phyloP scores from a whole-genome alignment of 2,329 filamentous ascomycete genomes.

The Clonostachys byssicola region DNA sequence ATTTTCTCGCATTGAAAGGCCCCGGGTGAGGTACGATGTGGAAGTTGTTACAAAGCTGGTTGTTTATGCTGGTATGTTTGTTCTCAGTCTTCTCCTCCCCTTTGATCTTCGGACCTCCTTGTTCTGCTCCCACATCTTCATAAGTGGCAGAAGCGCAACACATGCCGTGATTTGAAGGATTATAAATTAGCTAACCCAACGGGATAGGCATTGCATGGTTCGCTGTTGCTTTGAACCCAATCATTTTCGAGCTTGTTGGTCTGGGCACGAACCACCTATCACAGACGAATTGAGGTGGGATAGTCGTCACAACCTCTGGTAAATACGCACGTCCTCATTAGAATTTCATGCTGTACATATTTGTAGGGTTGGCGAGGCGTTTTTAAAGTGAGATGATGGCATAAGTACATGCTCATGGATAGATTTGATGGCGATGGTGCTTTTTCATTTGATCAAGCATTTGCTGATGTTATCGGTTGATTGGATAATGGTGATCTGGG shows the following conservation, averaged over 20 bases:
- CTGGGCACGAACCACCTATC: conserved; percentile 36
- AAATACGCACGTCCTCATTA: not conserved
- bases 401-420: too few relatives aligned
- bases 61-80: conserved; percentile 76
- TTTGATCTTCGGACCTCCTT: not conserved
- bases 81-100: conserved; percentile 1
- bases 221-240: conserved; percentile 69
- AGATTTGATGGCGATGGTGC: too few relatives aligned
- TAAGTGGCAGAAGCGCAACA: too few relatives aligned
- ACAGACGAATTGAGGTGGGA: conserved; percentile 7
- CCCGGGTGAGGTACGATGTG: conserved; percentile 93
- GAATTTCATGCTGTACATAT: not conserved
- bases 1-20: conserved; percentile 78
- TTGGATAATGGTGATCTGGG: too few relatives aligned
- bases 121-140: not conserved
- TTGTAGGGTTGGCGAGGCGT: too few relatives aligned
- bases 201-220: conserved; percentile 74
- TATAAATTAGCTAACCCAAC: conserved; percentile 2
- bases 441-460: too few relatives aligned
- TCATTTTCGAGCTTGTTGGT: conserved; percentile 63
- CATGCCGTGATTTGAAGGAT: too few relatives aligned
- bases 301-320: not conserved
- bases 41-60: conserved; percentile 96
- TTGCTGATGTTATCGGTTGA: too few relatives aligned
- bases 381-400: too few relatives aligned